phyloP scores from a whole-genome alignment of 768 basidiomycete species.

The Pleurotus citrinopileatus region DNA sequence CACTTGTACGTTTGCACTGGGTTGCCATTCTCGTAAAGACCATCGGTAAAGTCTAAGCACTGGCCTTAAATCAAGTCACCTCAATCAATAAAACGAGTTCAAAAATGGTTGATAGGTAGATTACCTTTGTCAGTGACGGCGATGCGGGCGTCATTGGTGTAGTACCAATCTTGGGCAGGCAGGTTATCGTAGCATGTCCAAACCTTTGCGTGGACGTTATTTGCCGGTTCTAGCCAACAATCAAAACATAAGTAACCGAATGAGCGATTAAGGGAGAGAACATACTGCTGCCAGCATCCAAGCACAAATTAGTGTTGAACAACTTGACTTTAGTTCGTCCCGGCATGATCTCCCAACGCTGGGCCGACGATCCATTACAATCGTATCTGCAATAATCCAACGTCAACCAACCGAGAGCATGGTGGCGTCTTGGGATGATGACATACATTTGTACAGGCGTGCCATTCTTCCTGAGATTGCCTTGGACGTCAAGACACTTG shows the following conservation, averaged over 20 bases:
- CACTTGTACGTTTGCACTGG: background rate
- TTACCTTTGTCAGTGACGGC: background rate
- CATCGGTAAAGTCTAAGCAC: background rate
- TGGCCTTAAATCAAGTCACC: too few relatives aligned
- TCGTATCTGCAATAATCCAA: background rate
- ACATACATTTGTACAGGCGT: background rate
- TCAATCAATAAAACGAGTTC: too few relatives aligned
- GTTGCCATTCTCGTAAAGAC: background rate
- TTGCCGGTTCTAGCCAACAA: background rate
- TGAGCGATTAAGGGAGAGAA: background rate
- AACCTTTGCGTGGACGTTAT: background rate
- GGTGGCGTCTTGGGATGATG: too few relatives aligned
- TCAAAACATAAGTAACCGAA: background rate
- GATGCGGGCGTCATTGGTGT: background rate
- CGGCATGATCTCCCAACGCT: background rate
- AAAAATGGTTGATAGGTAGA: too few relatives aligned
- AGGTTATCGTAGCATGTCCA: background rate
- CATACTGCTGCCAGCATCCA: background rate
- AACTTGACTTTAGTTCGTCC: background rate
- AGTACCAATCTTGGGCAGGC: background rate
- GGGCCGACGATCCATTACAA: background rate
- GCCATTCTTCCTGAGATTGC: background rate
- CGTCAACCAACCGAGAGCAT: background rate
- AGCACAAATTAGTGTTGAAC: background rate
- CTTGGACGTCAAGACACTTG: background rate